These are phyloP conservation scores for Vitis amurensis DNA, from an alignment of 164 flowering plant species.

Conservation along the genomic window DNA sequence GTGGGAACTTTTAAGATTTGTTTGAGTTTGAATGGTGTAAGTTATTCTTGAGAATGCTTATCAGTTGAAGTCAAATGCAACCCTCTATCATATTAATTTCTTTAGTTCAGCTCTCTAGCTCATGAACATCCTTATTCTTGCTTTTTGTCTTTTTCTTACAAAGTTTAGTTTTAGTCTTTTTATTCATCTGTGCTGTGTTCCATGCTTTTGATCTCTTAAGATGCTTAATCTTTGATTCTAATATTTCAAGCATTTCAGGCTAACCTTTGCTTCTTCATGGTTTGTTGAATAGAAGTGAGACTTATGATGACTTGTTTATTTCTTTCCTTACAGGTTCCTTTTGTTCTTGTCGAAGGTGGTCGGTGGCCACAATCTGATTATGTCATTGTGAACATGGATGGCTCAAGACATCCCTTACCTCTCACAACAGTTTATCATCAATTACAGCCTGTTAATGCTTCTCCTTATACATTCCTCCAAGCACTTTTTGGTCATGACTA, in stretches of 20 bases:
- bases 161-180: too few relatives aligned
- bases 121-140: too few relatives aligned
- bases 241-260: neutral
- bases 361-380: conserved; percentile 42
- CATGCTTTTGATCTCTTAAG: too few relatives aligned
- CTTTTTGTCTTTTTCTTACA: neutral
- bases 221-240: neutral
- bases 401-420: conserved; percentile 80
- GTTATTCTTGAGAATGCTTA: too few relatives aligned
- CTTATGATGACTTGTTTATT: neutral
- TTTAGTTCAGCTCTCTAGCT: too few relatives aligned
- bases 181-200: too few relatives aligned
- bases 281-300: neutral
- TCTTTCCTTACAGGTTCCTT: conserved; percentile 63
- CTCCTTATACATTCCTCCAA: conserved; percentile 70
- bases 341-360: conserved; percentile 65
- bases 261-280: neutral
- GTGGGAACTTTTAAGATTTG: too few relatives aligned
- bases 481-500: conserved; percentile 79
- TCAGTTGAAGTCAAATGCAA: too few relatives aligned
- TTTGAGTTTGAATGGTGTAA: too few relatives aligned
- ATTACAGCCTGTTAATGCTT: conserved; percentile 58
- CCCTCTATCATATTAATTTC: too few relatives aligned
- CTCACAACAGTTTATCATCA: conserved; percentile 72
- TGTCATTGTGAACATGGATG: conserved; percentile 68